A percentile compares a stretch with the other conserved stretches of the same genome.
Evolutionary conservation across 306 rosid genomes (phyloP).

Genomic region (Dryas drummondii): DNA sequence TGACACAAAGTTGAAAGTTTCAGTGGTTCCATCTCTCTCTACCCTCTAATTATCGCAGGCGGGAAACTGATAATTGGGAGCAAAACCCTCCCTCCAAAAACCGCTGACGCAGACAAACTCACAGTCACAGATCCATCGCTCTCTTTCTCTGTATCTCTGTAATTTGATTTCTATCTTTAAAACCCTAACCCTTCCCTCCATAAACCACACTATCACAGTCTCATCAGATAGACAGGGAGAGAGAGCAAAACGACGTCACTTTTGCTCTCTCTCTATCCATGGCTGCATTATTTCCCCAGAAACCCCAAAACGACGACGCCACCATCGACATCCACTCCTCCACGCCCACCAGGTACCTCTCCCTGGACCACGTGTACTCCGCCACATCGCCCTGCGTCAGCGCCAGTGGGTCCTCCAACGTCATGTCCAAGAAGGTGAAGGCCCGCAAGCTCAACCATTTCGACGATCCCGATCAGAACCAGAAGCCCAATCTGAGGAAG

Average conservation of each 20-base stretch:
- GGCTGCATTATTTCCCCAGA: constrained; percentile 18
- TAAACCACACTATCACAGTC: background rate
- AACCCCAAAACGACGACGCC: constrained; percentile 48
- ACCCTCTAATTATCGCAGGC: constrained; percentile 4
- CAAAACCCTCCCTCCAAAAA: constrained; percentile 22
- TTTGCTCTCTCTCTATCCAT: constrained; percentile 19
- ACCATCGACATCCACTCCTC: constrained; percentile 52
- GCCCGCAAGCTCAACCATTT: constrained; percentile 63
- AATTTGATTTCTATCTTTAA: background rate
- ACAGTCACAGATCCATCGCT: background rate
- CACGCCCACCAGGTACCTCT: constrained; percentile 75
- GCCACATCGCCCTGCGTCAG: constrained; percentile 77
- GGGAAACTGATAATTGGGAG: constrained; percentile 17
- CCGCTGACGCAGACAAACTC: background rate
- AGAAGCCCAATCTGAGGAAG: constrained; percentile 2
- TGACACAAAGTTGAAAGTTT: background rate
- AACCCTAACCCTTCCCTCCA: constrained; percentile 10
- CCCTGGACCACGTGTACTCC: constrained; percentile 90
- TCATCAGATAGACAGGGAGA: background rate
- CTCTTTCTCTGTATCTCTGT: background rate
- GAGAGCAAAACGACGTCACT: constrained; percentile 9
- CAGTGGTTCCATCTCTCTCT: background rate
- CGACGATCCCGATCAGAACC: constrained; percentile 24
- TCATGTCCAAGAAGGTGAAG: constrained; percentile 92
- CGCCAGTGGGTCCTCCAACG: constrained; percentile 80